These are phyloP conservation scores for Colletotrichum paranaense DNA, from an alignment of 2,329 filamentous ascomycete genomes.

Conservation along the genomic window DNA sequence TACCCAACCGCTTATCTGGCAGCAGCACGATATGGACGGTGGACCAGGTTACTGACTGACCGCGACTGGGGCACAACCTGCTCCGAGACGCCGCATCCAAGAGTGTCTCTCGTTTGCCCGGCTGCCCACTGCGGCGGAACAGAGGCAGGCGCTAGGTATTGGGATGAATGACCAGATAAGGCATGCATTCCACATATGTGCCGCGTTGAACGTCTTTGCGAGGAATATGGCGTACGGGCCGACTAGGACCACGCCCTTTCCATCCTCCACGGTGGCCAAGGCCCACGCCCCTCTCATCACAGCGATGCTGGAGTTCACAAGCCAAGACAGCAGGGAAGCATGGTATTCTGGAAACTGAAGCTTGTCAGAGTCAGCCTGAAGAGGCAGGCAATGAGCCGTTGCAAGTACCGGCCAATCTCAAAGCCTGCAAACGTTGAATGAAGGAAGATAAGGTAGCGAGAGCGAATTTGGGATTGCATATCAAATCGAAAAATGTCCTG, in stretches of 20 bases:
- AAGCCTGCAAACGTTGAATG: background rate
- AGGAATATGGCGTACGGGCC: background rate
- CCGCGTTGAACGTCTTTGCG: background rate
- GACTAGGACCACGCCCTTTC: slow-evolving; percentile 19
- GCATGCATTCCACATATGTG: slow-evolving; percentile 1
- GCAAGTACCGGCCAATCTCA: slow-evolving; percentile 10
- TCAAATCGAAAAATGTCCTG: background rate
- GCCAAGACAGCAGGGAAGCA: background rate
- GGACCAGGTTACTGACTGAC: background rate
- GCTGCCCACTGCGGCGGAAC: slow-evolving; percentile 6
- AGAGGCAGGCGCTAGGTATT: slow-evolving; percentile 12
- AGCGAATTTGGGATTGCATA: slow-evolving; percentile 2
- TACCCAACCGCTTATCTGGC: background rate
- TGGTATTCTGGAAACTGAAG: background rate
- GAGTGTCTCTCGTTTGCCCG: background rate
- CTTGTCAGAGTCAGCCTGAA: background rate
- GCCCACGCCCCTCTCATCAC: background rate
- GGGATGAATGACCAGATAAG: slow-evolving; percentile 19
- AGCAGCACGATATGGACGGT: background rate
- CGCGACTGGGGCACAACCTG: background rate
- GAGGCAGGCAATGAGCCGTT: slow-evolving; percentile 5
- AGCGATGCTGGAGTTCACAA: background rate
- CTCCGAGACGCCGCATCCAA: background rate
- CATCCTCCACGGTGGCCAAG: background rate
- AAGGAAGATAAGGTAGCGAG: background rate